Percentiles rank a stretch among this genome's conserved stretches.
phyloP scores from a whole-genome alignment of 352 stramenopile genomes.

The Phytophthora sansomeana region DNA sequence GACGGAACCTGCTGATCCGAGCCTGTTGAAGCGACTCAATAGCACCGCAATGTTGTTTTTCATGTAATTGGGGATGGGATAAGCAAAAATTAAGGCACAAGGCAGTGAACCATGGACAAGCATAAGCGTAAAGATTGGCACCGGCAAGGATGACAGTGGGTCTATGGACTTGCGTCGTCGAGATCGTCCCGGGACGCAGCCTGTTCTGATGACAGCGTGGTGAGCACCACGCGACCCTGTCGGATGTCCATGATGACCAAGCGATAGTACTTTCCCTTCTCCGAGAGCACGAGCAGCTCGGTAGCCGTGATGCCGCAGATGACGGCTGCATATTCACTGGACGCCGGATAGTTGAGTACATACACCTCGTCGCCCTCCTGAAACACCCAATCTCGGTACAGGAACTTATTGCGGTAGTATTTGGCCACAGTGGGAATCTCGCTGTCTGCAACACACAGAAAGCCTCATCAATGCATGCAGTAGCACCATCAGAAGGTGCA shows the following conservation, averaged over 20 bases:
- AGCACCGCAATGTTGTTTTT: constrained; percentile 38
- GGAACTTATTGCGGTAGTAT: constrained; percentile 78
- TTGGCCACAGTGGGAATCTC: constrained; percentile 56
- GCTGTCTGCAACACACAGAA: constrained; percentile 35
- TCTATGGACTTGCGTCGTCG: constrained; percentile 55
- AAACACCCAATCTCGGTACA: constrained; percentile 82
- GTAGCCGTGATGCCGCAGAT: constrained; percentile 73
- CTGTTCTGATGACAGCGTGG: constrained; percentile 60
- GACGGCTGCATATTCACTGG: constrained; percentile 72
- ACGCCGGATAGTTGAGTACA: constrained; percentile 67
- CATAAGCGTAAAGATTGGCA: constrained; percentile 31
- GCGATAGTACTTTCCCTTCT: constrained; percentile 83
- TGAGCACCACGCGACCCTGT: constrained; percentile 67
- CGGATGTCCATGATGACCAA: constrained; percentile 82
- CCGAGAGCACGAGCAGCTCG: constrained; percentile 81
- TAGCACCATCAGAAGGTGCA: constrained; percentile 8
- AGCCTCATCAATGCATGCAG: constrained; percentile 25
- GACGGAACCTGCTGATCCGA: constrained; percentile 3
- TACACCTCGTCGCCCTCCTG: constrained; percentile 84
- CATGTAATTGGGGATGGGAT: constrained; percentile 35
- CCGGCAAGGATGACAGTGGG: constrained; percentile 16
- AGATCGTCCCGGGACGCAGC: constrained; percentile 55
- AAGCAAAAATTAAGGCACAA: constrained; percentile 47
- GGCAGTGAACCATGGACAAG: constrained; percentile 30
- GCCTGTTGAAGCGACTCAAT: constrained; percentile 24